Conservation (phyloP, 768 basidiomycete genomes). For the Trametes sanguinea region DNA sequence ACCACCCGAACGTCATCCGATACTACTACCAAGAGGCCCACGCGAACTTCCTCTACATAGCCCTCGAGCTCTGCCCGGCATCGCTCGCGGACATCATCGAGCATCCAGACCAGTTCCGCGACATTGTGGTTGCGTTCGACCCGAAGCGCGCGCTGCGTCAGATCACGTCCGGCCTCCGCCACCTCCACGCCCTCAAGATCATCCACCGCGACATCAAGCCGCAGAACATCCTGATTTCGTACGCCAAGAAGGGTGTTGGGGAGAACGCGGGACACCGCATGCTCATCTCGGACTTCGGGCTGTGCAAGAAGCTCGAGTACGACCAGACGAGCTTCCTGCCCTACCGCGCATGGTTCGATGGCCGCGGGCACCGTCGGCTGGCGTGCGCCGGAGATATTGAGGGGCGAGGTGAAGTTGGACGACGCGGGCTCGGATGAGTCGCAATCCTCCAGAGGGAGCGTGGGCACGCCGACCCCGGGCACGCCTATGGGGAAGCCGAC, state of each 20-base stretch:
- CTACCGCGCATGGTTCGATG: slow-evolving; percentile 84
- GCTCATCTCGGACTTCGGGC: slow-evolving; percentile 96
- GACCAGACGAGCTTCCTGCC: slow-evolving; percentile 97
- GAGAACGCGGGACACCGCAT: slow-evolving; percentile 62
- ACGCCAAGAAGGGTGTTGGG: slow-evolving; percentile 55
- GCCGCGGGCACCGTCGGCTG: slow-evolving; percentile 95
- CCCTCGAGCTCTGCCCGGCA: slow-evolving; percentile 91
- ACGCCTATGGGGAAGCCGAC: slow-evolving; percentile 51
- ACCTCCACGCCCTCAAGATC: slow-evolving; percentile 92
- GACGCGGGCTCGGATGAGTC: slow-evolving; percentile 65
- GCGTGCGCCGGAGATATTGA: slow-evolving; percentile 94
- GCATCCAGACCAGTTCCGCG: slow-evolving; percentile 73
- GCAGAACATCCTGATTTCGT: slow-evolving; percentile 91
- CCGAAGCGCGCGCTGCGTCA: slow-evolving; percentile 87
- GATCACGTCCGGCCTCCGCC: slow-evolving; percentile 83
- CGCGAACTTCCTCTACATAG: slow-evolving; percentile 95
- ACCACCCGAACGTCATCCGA: slow-evolving; percentile 97
- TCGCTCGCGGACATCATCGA: slow-evolving; percentile 89
- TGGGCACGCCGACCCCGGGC: slow-evolving; percentile 45
- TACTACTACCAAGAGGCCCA: slow-evolving; percentile 97
- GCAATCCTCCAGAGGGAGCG: slow-evolving; percentile 68
- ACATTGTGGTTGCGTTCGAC: slow-evolving; percentile 77
- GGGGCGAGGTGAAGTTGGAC: slow-evolving; percentile 92
- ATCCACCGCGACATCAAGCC: slow-evolving; percentile 99
- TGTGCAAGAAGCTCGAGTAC: slow-evolving; percentile 92